Evolutionary conservation across 208 protist species (phyloP).

Genomic region (Acanthamoeba healyi): DNA sequence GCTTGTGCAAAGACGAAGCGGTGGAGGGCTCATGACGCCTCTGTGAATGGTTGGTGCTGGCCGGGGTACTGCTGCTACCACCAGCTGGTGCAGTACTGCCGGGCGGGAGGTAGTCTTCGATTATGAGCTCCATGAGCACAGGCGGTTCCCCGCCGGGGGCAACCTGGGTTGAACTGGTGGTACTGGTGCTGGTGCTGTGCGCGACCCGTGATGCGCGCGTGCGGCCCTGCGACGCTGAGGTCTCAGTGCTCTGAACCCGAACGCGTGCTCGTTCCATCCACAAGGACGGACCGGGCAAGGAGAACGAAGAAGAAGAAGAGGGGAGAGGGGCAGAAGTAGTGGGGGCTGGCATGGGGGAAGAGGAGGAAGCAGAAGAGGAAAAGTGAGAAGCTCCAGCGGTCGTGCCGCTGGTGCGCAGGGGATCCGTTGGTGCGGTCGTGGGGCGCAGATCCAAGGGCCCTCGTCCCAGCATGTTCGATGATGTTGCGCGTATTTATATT

Average conservation of each 20-base stretch:
- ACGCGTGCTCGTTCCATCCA: not conserved
- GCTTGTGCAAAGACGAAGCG: not conserved
- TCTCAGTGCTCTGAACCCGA: too few species aligned
- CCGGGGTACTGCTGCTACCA: not conserved
- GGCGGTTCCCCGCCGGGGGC: not conserved
- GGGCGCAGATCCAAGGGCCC: not conserved
- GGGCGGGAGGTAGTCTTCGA: conserved; percentile 22
- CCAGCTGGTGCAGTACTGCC: not conserved
- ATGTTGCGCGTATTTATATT: not conserved
- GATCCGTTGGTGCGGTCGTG: not conserved
- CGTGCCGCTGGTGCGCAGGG: not conserved
- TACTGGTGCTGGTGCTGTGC: not conserved
- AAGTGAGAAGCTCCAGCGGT: not conserved
- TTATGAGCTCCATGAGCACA: conserved; percentile 42
- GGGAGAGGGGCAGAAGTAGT: not conserved
- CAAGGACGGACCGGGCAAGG: not conserved
- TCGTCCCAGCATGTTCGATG: not conserved
- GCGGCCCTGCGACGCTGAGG: too few species aligned
- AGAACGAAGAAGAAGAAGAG: not conserved
- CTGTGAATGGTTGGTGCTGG: not conserved
- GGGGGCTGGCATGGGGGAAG: not conserved
- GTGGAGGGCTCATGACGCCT: not conserved
- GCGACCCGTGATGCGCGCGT: not conserved
- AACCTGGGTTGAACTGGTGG: not conserved
- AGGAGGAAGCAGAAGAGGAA: not conserved